Conservation (phyloP, 2,329 filamentous ascomycete genomes). For the Fusarium concolor region DNA sequence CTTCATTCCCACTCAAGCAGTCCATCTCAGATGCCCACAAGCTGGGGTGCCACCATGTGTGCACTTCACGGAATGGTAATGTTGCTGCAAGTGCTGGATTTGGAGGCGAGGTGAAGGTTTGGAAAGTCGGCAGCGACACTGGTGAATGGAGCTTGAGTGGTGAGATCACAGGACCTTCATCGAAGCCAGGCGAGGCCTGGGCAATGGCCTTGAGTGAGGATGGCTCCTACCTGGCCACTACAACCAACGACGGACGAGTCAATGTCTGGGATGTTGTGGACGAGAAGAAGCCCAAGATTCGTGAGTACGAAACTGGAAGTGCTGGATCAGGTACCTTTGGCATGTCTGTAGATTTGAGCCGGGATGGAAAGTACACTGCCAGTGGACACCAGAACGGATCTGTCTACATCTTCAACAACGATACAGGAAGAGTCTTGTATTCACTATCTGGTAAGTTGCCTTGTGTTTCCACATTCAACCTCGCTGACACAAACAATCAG, state of each 20-base stretch:
- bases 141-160: conserved; percentile 61
- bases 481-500: conserved; percentile 55
- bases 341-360: conserved; percentile 83
- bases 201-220: conserved; percentile 86
- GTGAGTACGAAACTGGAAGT: conserved; percentile 82
- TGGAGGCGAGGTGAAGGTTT: conserved; percentile 87
- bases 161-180: conserved; percentile 57
- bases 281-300: conserved; percentile 71
- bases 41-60: conserved; percentile 91
- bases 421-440: conserved; percentile 85
- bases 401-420: conserved; percentile 95
- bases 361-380: conserved; percentile 86
- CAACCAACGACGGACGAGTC: conserved; percentile 87
- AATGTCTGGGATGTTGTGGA: conserved; percentile 83
- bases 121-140: conserved; percentile 71
- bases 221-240: conserved; percentile 86
- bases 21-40: conserved; percentile 84
- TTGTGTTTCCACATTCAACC: background rate
- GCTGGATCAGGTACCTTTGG: conserved; percentile 87
- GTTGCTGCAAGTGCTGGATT: conserved; percentile 88
- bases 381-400: conserved; percentile 93
- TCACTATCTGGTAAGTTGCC: conserved; percentile 77
- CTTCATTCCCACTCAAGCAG: conserved; percentile 82
- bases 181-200: conserved; percentile 82
- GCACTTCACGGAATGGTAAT: conserved; percentile 74